These are phyloP conservation scores for Pseudogymnoascus sp. DNA, from an alignment of 2,329 filamentous ascomycete species.

Conservation along the genomic window DNA sequence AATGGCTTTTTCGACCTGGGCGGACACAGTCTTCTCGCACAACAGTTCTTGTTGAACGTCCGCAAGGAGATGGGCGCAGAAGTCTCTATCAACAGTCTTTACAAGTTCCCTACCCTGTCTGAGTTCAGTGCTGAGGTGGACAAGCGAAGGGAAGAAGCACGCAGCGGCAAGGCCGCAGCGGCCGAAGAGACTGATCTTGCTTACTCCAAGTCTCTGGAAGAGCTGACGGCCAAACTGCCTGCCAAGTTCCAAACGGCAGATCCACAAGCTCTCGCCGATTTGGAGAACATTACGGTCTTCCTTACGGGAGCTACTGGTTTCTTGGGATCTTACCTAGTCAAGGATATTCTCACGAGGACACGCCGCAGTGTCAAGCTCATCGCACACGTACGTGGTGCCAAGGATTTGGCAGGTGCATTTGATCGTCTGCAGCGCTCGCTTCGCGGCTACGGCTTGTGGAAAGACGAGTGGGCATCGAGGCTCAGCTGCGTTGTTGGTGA, in stretches of 20 bases:
- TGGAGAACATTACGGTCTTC: constrained; percentile 52
- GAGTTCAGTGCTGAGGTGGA: constrained; percentile 46
- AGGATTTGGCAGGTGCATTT: constrained; percentile 49
- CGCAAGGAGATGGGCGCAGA: constrained; percentile 52
- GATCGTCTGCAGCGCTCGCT: constrained; percentile 59
- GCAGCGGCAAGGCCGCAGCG: constrained; percentile 35
- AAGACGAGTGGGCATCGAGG: constrained; percentile 54
- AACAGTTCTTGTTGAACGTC: constrained; percentile 69
- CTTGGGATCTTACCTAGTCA: constrained; percentile 71
- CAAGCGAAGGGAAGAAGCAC: constrained; percentile 18
- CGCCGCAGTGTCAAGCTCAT: constrained; percentile 54
- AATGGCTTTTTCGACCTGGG: constrained; percentile 69
- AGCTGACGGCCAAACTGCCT: constrained; percentile 35
- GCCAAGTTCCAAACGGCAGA: constrained; percentile 30
- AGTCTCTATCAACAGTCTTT: constrained; percentile 63
- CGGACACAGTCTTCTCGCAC: constrained; percentile 72
- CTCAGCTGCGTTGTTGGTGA: constrained; percentile 66
- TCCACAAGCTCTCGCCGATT: constrained; percentile 20
- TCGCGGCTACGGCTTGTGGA: constrained; percentile 73
- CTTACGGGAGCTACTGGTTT: constrained; percentile 88
- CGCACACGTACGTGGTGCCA: constrained; percentile 62
- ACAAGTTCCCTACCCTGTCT: constrained; percentile 53
- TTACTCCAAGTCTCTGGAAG: constrained; percentile 42
- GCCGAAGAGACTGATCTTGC: constrained; percentile 17
- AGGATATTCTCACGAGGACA: constrained; percentile 59